phyloP scores from a whole-genome alignment of 1,284 basidiomycete species.

The Microbotryomycetes sp. region DNA sequence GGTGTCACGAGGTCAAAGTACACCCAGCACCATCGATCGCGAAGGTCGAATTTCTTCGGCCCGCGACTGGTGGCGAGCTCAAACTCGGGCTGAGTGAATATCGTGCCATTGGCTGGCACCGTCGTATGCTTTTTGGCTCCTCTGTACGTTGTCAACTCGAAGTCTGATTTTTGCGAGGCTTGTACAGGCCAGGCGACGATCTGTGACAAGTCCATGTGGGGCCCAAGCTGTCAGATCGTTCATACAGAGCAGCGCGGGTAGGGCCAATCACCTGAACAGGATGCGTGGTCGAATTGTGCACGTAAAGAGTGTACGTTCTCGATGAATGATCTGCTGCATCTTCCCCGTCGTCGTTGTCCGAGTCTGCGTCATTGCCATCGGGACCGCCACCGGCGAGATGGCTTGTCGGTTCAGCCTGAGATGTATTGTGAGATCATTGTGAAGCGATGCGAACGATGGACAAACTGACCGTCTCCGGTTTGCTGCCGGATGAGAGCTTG shows the following conservation, averaged over 20 bases:
- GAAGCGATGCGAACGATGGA: background rate
- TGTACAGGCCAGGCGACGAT: constrained; percentile 10
- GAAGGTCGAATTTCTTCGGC: background rate
- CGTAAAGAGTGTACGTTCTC: background rate
- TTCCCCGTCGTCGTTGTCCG: background rate
- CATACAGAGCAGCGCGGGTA: no score
- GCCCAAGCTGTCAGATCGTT: background rate
- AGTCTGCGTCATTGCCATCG: background rate
- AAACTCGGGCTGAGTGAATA: background rate
- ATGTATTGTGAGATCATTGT: background rate
- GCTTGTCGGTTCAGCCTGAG: background rate
- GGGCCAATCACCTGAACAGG: background rate
- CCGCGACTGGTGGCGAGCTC: background rate
- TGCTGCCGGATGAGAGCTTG: background rate
- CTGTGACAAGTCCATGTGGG: background rate
- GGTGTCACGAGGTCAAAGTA: constrained; percentile 10
- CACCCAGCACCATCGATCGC: constrained; percentile 9
- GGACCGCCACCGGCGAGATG: background rate
- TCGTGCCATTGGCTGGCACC: constrained; percentile 6
- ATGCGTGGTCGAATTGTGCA: background rate
- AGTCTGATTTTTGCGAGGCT: background rate
- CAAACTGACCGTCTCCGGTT: background rate
- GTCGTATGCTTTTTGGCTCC: constrained; percentile 3
- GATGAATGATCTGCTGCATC: background rate
- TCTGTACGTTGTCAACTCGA: constrained; percentile 5